Evolutionary conservation across 257 asterid genomes (phyloP).

Genomic region (Henckelia pumila): DNA sequence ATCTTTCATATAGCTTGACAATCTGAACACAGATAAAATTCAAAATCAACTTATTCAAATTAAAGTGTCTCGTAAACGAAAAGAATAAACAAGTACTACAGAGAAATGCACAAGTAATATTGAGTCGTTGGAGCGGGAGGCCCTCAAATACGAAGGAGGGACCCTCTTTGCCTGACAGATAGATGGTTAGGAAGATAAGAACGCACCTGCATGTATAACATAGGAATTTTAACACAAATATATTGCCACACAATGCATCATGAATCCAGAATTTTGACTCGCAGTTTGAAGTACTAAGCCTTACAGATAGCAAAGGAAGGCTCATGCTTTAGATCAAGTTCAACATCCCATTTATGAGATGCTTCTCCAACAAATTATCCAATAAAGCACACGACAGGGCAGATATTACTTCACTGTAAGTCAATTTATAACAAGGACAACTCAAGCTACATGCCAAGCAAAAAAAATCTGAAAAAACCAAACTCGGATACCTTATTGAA

Average conservation of each 20-base stretch:
- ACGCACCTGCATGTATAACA: slow-evolving; percentile 99
- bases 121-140: slow-evolving; percentile 84
- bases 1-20: slow-evolving; percentile 94
- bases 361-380: slow-evolving; percentile 98
- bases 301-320: slow-evolving; percentile 90
- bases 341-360: slow-evolving; percentile 88
- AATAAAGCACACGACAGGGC: slow-evolving; percentile 88
- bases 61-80: slow-evolving; percentile 16
- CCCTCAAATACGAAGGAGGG: slow-evolving; percentile 82
- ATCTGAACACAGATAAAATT: slow-evolving; percentile 52
- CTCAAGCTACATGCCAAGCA: slow-evolving; percentile 66
- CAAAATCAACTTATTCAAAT: slow-evolving; percentile 28
- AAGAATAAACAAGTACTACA: slow-evolving; percentile 31
- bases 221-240: slow-evolving; percentile 69
- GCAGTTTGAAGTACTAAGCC: slow-evolving; percentile 99
- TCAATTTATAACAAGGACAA: slow-evolving; percentile 78
- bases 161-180: slow-evolving; percentile 89
- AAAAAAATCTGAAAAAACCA: slow-evolving; percentile 32
- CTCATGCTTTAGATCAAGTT: slow-evolving; percentile 98
- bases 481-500: slow-evolving; percentile 76
- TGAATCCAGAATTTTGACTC: slow-evolving; percentile 96
- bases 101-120: slow-evolving; percentile 76
- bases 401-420: slow-evolving; percentile 94
- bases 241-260: slow-evolving; percentile 57
- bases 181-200: slow-evolving; percentile 98